Conservation (phyloP, 2,329 filamentous ascomycete genomes). For the Apiospora marii region DNA sequence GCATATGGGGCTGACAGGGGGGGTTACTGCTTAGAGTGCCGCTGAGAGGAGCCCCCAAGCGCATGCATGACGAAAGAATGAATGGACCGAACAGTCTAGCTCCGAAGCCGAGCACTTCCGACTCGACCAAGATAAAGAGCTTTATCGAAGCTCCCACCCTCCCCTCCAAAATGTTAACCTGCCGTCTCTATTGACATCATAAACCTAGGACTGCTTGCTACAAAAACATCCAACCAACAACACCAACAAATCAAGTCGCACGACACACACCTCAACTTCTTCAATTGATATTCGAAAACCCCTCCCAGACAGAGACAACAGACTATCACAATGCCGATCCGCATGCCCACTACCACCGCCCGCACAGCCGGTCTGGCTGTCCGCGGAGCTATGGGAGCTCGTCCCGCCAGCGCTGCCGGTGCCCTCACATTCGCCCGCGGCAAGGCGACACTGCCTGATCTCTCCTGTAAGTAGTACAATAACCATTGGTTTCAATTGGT, state of each 20-base stretch:
- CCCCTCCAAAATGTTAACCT: not conserved
- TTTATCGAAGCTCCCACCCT: not conserved
- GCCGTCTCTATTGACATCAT: slow-evolving; percentile 6
- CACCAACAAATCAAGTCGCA: not conserved
- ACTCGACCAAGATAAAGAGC: slow-evolving; percentile 5
- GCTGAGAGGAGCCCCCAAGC: not conserved
- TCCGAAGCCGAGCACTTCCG: slow-evolving; percentile 20
- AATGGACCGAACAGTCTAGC: slow-evolving; percentile 13
- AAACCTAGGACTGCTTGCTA: not conserved
- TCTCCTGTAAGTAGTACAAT: slow-evolving; percentile 51
- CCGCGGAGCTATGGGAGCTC: slow-evolving; percentile 26
- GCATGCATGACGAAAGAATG: slow-evolving; percentile 21
- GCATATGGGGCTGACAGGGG: slow-evolving; percentile 7
- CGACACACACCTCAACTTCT: not conserved
- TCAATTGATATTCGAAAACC: not conserved
- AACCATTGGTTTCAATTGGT: not conserved
- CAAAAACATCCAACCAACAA: not conserved
- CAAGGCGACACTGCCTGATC: slow-evolving; percentile 30
- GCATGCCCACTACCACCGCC: slow-evolving; percentile 24
- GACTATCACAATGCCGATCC: slow-evolving; percentile 23
- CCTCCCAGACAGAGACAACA: too few relatives aligned
- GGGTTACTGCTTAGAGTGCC: not conserved
- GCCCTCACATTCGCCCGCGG: slow-evolving; percentile 28
- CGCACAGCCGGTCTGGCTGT: slow-evolving; percentile 27
- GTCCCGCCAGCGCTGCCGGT: slow-evolving; percentile 27